Evolutionary conservation across 2,329 filamentous ascomycete genomes (phyloP).

Genomic region (Ophiostoma ulmi): DNA sequence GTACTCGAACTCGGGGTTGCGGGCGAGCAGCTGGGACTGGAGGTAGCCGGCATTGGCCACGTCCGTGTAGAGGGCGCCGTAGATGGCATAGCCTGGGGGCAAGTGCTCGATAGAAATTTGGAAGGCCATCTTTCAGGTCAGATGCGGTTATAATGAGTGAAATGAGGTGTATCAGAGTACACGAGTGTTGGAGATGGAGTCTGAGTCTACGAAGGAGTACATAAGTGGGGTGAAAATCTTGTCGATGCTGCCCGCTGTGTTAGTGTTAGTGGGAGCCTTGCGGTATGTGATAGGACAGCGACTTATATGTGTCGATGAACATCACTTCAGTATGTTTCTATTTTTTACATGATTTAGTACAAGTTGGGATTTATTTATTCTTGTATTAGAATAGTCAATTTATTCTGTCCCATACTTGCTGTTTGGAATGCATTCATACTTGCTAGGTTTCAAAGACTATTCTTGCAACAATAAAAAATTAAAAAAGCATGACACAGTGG

Average conservation of each 20-base stretch:
- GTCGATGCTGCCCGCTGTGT: slow-evolving; percentile 6
- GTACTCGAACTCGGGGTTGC: slow-evolving; percentile 85
- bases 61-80: slow-evolving; percentile 69
- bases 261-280: slow-evolving; percentile 6
- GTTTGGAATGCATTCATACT: no score
- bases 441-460: no score
- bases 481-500: no score
- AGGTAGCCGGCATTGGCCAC: slow-evolving; percentile 74
- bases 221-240: slow-evolving; percentile 11
- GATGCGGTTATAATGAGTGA: background rate
- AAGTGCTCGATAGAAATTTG: slow-evolving; percentile 53
- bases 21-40: slow-evolving; percentile 75
- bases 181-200: background rate
- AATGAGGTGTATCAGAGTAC: background rate
- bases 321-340: no score
- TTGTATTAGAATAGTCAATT: no score
- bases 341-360: background rate
- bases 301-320: background rate
- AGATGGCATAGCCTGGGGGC: slow-evolving; percentile 60
- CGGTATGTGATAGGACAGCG: background rate
- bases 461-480: no score
- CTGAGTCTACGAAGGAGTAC: background rate
- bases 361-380: no score
- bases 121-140: background rate
- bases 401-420: no score